Evolutionary conservation across 306 rosid genomes (phyloP).

Genomic region (Quercus ilex): DNA sequence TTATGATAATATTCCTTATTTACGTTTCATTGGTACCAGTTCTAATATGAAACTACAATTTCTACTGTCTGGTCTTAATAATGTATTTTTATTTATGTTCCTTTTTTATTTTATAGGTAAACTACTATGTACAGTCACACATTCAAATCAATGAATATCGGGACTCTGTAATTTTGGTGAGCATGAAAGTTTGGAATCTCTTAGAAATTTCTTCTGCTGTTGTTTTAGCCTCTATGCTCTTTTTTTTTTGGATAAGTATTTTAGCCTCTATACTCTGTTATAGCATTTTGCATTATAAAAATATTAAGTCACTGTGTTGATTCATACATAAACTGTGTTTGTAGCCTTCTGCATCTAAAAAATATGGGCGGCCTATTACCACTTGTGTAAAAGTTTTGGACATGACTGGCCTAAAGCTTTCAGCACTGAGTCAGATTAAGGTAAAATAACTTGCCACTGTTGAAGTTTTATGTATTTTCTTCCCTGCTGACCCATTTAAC

Average conservation of each 20-base stretch:
- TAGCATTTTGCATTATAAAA: neutral
- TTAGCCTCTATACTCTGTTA: neutral
- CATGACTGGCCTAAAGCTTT: conserved; percentile 92
- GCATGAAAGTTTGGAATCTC: conserved; percentile 23
- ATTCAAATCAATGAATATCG: conserved; percentile 97
- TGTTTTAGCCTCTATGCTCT: neutral
- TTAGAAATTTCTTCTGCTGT: neutral
- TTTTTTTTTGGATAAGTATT: neutral
- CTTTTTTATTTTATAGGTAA: conserved; percentile 50
- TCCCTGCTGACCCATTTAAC: neutral
- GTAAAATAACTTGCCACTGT: conserved; percentile 28
- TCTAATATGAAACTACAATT: neutral
- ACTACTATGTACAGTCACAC: conserved; percentile 97
- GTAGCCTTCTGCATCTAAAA: conserved; percentile 89
- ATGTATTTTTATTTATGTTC: neutral
- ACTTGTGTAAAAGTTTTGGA: conserved; percentile 89
- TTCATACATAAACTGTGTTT: conserved; percentile 4
- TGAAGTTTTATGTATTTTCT: neutral
- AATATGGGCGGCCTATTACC: conserved; percentile 66
- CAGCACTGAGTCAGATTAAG: conserved; percentile 91
- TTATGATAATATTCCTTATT: conserved; percentile 1
- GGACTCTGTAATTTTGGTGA: conserved; percentile 75
- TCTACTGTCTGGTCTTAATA: neutral
- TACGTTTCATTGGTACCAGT: neutral
- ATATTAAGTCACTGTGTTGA: conserved; percentile 15